Evolutionary conservation across 208 protist genomes (phyloP), one percentile per base, ranked within the genome.

Genomic region (Leptomonas pyrrhocoris): DNA sequence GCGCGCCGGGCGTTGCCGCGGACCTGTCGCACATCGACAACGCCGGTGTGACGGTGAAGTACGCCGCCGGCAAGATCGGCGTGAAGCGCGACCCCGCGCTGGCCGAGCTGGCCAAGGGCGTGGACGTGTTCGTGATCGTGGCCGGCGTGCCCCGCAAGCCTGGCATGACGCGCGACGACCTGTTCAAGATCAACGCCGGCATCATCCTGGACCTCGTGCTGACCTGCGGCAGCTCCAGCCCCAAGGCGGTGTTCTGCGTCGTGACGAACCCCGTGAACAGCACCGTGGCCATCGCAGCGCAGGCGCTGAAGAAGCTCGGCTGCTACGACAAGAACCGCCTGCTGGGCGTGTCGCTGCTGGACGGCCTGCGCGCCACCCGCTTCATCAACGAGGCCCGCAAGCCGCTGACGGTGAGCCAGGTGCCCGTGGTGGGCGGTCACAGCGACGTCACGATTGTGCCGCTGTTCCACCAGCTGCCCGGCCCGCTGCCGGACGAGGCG

Each of bases 211-310:
- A 42, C 38, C 38, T 42, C 9, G 38, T 42, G 46, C 65, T 92
- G 59, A 91, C 88, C 23, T 94, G 86, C 79, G 94, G 79, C 31
- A 66, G 81, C 55, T 59, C 76, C 58, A 95, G 87, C 73, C 97
- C 97, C 38, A 86, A 97, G 61, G 97, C 97, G 4, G 69, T 86
- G 57, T 85, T 98, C 76, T 81, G 86, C 70, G 88, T 99, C 64
- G 94, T 98, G 49, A 96, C 94, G 19, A 98, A 99, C 94, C 97
- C 97, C 31, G 97, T 99, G 61, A 98, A 98, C 90, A 98, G 95
- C 75, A 98, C 94, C 11, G 95, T 98, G 34, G 89, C 97, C 55
- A 98, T 99, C 76, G 91, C 89, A 48, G 94, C 93, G 23, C 78
- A 98, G 84, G 86, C 87, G 34, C 74, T 97, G 57, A 96, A 97